phyloP scores from a whole-genome alignment of 164 flowering plant genomes.

The Magnolia officinalis region DNA sequence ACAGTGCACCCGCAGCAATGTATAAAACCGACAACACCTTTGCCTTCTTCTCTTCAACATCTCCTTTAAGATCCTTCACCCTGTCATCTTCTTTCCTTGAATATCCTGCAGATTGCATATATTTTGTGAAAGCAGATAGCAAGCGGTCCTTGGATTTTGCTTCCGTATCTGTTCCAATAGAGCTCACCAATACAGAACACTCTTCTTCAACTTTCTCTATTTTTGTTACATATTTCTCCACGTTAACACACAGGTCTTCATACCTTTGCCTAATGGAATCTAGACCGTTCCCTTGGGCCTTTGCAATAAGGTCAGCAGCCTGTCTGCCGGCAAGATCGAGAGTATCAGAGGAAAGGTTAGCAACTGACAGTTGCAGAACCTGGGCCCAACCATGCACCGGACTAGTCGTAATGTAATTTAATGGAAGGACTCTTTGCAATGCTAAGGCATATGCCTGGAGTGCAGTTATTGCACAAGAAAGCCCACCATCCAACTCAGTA shows the following conservation, averaged over 20 bases:
- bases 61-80: slow-evolving; percentile 33
- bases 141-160: slow-evolving; percentile 70
- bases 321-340: slow-evolving; percentile 64
- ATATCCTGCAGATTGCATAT: slow-evolving; percentile 57
- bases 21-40: slow-evolving; percentile 45
- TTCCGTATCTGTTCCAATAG: slow-evolving; percentile 74
- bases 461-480: slow-evolving; percentile 53
- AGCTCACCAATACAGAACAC: slow-evolving; percentile 57
- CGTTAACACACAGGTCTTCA: slow-evolving; percentile 50
- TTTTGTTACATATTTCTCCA: slow-evolving; percentile 62
- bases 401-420: slow-evolving; percentile 75
- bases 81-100: slow-evolving; percentile 49
- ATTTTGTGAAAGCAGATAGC: slow-evolving; percentile 58
- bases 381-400: slow-evolving; percentile 89
- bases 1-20: slow-evolving; percentile 50
- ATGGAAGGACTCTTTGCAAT: slow-evolving; percentile 76
- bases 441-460: slow-evolving; percentile 70
- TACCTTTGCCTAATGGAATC: slow-evolving; percentile 44
- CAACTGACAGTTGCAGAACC: slow-evolving; percentile 59
- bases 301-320: slow-evolving; percentile 68
- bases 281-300: slow-evolving; percentile 37
- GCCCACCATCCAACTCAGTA: slow-evolving; percentile 60
- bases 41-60: slow-evolving; percentile 56
- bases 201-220: slow-evolving; percentile 69
- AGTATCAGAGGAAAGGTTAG: slow-evolving; percentile 61